Evolutionary conservation across 805 yeast genomes (phyloP).

Genomic region (Babjeviella inositovora): DNA sequence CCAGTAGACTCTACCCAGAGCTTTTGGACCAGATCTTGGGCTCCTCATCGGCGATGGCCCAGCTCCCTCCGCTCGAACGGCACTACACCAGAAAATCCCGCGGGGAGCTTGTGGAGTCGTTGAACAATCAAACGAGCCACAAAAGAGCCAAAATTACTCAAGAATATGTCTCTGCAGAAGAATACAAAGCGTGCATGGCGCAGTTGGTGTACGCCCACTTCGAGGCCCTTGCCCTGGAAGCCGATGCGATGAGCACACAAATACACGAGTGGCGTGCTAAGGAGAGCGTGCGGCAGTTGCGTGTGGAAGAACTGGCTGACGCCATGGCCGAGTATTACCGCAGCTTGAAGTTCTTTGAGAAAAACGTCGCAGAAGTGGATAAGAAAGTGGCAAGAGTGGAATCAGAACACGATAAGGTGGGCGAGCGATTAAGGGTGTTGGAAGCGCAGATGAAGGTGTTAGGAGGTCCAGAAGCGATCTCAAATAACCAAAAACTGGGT

Average conservation of each 20-base stretch:
- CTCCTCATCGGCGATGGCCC: constrained; percentile 4
- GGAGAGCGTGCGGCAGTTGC: constrained; percentile 20
- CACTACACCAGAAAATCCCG: constrained; percentile 4
- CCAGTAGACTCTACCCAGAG: neutral
- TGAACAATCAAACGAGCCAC: neutral
- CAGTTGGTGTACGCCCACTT: constrained; percentile 16
- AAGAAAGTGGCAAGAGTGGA: constrained; percentile 14
- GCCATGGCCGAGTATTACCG: constrained; percentile 24
- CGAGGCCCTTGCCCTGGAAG: constrained; percentile 9
- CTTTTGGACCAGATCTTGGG: neutral
- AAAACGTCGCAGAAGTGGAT: constrained; percentile 8
- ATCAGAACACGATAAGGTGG: constrained; percentile 9
- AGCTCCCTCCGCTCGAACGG: constrained; percentile 10
- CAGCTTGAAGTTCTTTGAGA: constrained; percentile 13
- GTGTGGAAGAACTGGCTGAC: constrained; percentile 18
- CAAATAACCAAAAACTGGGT: too few species aligned
- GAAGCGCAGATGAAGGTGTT: too few species aligned
- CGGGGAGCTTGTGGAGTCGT: constrained; percentile 6
- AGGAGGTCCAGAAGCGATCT: too few species aligned
- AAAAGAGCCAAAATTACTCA: neutral
- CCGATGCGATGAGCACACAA: constrained; percentile 5
- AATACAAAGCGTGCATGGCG: constrained; percentile 18
- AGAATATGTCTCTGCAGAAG: neutral
- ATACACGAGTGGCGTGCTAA: constrained; percentile 11
- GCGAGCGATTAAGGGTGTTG: neutral